Percentiles rank a stretch among this genome's conserved stretches.
These are phyloP conservation scores for Hibiscus mutabilis DNA, from an alignment of 345 rosid species.

Conservation along the genomic window DNA sequence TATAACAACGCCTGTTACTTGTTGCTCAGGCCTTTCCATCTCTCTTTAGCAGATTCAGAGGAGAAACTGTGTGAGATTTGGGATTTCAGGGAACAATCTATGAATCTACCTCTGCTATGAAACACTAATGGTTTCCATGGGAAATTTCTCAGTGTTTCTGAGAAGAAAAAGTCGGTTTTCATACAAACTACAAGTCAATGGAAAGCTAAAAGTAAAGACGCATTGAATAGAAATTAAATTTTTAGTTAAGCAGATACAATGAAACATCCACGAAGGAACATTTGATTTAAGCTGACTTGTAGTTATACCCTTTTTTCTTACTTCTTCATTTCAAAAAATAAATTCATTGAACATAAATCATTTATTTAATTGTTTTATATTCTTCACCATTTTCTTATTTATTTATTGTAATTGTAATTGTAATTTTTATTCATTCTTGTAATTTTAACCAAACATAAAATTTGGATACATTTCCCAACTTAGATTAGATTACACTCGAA, in stretches of 20 bases:
- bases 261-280: not conserved
- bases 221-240: not conserved
- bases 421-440: too few relatives aligned
- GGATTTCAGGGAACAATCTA: not conserved
- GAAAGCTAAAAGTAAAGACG: not conserved
- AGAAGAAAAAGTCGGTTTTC: not conserved
- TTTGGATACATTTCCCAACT: too few relatives aligned
- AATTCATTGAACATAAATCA: too few relatives aligned
- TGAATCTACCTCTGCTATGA: not conserved
- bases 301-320: too few relatives aligned
- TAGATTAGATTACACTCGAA: too few relatives aligned
- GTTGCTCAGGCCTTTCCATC: slow-evolving; percentile 36
- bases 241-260: not conserved
- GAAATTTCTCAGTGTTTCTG: not conserved
- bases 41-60: not conserved
- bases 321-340: too few relatives aligned
- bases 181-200: not conserved
- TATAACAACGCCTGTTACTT: slow-evolving; percentile 50
- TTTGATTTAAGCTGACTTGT: not conserved
- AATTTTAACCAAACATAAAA: too few relatives aligned
- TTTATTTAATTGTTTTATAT: too few relatives aligned
- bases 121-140: not conserved
- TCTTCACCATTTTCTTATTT: too few relatives aligned
- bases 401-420: too few relatives aligned
- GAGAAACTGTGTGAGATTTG: not conserved